Percentiles rank a stretch among this genome's conserved stretches.
phyloP scores from a whole-genome alignment of 352 stramenopile genomes.

The Globisporangium echinulatum region DNA sequence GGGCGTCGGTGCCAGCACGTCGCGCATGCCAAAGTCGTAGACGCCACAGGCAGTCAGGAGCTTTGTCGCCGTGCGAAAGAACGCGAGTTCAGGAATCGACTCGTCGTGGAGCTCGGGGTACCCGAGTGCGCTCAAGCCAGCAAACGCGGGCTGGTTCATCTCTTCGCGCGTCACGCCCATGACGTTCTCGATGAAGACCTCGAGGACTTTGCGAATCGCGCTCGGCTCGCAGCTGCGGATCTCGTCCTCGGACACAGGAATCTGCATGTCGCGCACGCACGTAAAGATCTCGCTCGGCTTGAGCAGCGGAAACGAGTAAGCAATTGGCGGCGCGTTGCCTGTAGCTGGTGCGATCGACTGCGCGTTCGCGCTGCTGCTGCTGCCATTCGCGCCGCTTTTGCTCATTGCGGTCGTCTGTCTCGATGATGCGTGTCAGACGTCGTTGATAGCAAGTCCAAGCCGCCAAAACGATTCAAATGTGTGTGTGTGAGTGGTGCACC shows the following conservation, averaged over 20 bases:
- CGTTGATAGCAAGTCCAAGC: too few species aligned
- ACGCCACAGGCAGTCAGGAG: constrained; percentile 91
- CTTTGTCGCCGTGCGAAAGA: constrained; percentile 87
- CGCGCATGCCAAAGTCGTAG: constrained; percentile 91
- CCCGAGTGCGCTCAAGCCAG: constrained; percentile 65
- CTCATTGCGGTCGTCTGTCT: too few species aligned
- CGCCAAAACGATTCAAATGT: too few species aligned
- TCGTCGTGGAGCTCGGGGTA: constrained; percentile 93
- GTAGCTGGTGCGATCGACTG: too few species aligned
- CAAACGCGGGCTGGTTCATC: constrained; percentile 87
- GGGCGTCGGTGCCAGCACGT: constrained; percentile 83
- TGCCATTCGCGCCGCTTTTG: too few species aligned
- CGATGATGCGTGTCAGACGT: too few species aligned
- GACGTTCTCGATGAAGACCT: constrained; percentile 87
- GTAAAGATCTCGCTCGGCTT: constrained; percentile 92
- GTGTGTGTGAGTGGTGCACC: too few species aligned
- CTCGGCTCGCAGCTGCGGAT: constrained; percentile 63
- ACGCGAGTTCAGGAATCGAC: constrained; percentile 89
- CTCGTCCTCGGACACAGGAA: constrained; percentile 87
- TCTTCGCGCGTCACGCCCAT: constrained; percentile 89
- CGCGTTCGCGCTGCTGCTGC: too few species aligned
- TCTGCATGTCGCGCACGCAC: constrained; percentile 87
- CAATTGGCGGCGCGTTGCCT: too few species aligned
- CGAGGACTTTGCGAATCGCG: constrained; percentile 84
- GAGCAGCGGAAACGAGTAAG: constrained; percentile 90